Conservation (phyloP, 768 basidiomycete genomes). For the Termitomyces sp. region DNA sequence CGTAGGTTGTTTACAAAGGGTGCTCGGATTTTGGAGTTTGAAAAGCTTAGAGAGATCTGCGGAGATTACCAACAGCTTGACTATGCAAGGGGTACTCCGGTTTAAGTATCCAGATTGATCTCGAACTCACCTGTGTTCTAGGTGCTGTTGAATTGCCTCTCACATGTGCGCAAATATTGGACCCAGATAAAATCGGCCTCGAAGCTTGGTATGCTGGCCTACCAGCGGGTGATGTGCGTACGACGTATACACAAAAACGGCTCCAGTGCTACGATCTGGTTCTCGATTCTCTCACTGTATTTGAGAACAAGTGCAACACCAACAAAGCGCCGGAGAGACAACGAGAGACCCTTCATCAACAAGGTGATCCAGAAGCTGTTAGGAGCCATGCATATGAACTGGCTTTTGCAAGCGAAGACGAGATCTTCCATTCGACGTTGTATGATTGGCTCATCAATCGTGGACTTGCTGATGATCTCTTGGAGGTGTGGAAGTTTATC, state of each 20-base stretch:
- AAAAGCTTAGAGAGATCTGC: constrained; percentile 80
- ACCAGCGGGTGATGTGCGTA: constrained; percentile 51
- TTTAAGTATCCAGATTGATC: background rate
- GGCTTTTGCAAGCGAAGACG: constrained; percentile 80
- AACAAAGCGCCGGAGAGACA: constrained; percentile 14
- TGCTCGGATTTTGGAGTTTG: constrained; percentile 75
- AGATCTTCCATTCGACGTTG: constrained; percentile 88
- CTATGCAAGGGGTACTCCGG: constrained; percentile 66
- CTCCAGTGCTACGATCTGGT: constrained; percentile 77
- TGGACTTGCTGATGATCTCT: constrained; percentile 78
- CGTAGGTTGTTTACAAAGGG: constrained; percentile 83
- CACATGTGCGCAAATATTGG: constrained; percentile 72
- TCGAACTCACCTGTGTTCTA: constrained; percentile 20
- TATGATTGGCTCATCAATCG: constrained; percentile 91
- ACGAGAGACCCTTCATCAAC: constrained; percentile 17
- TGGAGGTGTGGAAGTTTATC: constrained; percentile 60
- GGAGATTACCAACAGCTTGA: constrained; percentile 84
- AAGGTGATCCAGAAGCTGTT: constrained; percentile 62
- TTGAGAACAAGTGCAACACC: constrained; percentile 58
- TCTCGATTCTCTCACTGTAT: constrained; percentile 72
- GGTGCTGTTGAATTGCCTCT: constrained; percentile 85
- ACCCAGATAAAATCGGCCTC: constrained; percentile 67
- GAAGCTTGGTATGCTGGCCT: constrained; percentile 72
- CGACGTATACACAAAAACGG: constrained; percentile 53
- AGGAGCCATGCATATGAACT: constrained; percentile 82